Evolutionary conservation across 768 basidiomycete species (phyloP).

Genomic region (Coprinellus aureogranulatus): DNA sequence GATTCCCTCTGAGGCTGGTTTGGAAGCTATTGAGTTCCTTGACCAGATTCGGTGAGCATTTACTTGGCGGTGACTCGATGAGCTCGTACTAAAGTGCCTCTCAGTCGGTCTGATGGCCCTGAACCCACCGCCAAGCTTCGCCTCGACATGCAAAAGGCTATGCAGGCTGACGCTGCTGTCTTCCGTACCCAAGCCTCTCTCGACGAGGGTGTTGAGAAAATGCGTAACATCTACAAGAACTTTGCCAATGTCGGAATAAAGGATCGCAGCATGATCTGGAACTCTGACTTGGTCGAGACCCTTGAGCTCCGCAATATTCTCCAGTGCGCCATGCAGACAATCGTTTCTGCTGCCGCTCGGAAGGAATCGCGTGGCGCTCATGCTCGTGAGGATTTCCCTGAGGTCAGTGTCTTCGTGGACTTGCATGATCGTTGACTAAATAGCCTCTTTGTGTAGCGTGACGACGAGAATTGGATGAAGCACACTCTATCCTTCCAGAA

Average conservation of each 20-base stretch:
- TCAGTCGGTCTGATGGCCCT: conserved; percentile 73
- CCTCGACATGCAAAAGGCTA: conserved; percentile 97
- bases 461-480: conserved; percentile 93
- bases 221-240: conserved; percentile 82
- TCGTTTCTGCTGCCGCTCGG: conserved; percentile 87
- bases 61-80: not conserved
- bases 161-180: conserved; percentile 97
- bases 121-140: conserved; percentile 88
- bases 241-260: conserved; percentile 93
- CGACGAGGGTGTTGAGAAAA: conserved; percentile 89
- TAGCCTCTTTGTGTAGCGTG: conserved; percentile 49
- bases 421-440: not conserved
- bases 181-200: conserved; percentile 90
- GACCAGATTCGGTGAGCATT: conserved; percentile 70
- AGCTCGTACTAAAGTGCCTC: not conserved
- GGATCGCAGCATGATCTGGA: conserved; percentile 99
- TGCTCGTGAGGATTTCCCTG: conserved; percentile 97
- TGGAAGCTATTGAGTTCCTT: conserved; percentile 79
- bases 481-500: conserved; percentile 93
- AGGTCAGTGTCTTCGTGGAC: conserved; percentile 48
- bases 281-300: conserved; percentile 96
- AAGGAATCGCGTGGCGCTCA: conserved; percentile 99
- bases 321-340: conserved; percentile 94
- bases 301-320: conserved; percentile 94
- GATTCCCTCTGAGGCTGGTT: conserved; percentile 83